A percentile compares a stretch with the other conserved stretches of the same genome.
Evolutionary conservation across 768 basidiomycete species (phyloP).

Genomic region (Termitomyces sp.): DNA sequence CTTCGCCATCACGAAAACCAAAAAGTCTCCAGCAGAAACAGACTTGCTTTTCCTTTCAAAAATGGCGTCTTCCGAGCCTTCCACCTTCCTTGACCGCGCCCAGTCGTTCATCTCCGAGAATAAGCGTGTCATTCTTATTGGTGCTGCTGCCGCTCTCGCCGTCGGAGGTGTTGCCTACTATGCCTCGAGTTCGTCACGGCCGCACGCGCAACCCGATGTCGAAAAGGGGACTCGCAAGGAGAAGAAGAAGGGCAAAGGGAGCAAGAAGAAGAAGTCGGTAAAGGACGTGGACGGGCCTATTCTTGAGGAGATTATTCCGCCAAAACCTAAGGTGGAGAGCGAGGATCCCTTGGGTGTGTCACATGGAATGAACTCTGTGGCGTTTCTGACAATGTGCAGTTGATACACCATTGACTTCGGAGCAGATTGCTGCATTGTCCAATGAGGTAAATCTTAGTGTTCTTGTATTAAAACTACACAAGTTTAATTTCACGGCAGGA

Average conservation of each 20-base stretch:
- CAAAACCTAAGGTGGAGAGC: conserved; percentile 32
- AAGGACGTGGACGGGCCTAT: conserved; percentile 70
- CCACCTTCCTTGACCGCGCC: conserved; percentile 51
- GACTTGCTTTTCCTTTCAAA: not conserved
- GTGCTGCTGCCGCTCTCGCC: conserved; percentile 65
- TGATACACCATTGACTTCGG: conserved; percentile 35
- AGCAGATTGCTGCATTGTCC: conserved; percentile 54
- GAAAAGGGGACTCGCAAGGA: conserved; percentile 45
- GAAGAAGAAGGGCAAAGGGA: conserved; percentile 39
- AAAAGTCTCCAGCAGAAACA: not conserved
- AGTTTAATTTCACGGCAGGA: conserved; percentile 38
- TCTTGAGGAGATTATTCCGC: conserved; percentile 61
- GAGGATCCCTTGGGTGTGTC: conserved; percentile 23
- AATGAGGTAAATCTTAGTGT: conserved; percentile 40
- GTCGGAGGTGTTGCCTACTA: conserved; percentile 77
- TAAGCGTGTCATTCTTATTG: conserved; percentile 68
- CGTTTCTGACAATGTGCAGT: conserved; percentile 26
- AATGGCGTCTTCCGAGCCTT: conserved; percentile 16
- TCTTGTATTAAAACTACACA: not conserved
- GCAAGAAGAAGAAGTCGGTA: conserved; percentile 51
- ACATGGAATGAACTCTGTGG: not conserved
- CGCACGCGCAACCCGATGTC: conserved; percentile 26
- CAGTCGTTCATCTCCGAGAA: conserved; percentile 71
- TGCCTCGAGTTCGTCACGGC: conserved; percentile 48
- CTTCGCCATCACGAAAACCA: conserved; percentile 5